These are phyloP conservation scores for Dictyostelium intermedium DNA, from an alignment of 78 protist genomes.

Conservation along the genomic window DNA sequence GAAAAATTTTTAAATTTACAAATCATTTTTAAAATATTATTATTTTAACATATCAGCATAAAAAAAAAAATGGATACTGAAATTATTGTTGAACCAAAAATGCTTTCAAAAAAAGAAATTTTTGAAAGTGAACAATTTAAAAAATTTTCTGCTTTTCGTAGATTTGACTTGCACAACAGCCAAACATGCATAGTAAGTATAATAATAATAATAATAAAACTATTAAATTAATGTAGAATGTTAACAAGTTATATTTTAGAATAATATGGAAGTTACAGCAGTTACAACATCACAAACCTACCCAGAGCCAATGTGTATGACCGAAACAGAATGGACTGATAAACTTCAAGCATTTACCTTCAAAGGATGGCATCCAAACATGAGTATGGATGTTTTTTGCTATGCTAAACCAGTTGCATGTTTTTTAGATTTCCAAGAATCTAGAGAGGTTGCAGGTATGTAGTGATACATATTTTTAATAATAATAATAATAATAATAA, in stretches of 20 bases:
- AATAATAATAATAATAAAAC: too few relatives aligned
- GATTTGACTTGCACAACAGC: neutral
- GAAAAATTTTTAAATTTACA: too few relatives aligned
- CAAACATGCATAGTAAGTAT: neutral
- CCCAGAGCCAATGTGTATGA: neutral
- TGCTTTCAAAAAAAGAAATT: too few relatives aligned
- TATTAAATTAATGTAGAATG: too few relatives aligned
- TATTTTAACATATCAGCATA: too few relatives aligned
- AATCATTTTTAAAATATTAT: too few relatives aligned
- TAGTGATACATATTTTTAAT: too few relatives aligned
- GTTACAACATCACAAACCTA: neutral
- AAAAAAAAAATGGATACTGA: too few relatives aligned
- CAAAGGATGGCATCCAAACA: neutral
- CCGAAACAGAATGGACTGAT: neutral
- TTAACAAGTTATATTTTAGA: neutral
- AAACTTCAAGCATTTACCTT: too few relatives aligned
- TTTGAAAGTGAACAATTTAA: neutral
- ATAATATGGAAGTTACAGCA: neutral
- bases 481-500: too few relatives aligned
- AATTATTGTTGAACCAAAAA: too few relatives aligned
- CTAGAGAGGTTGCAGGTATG: neutral
- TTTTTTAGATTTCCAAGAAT: neutral
- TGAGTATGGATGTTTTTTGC: neutral
- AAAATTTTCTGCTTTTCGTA: neutral
- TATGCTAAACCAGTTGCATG: neutral